Percentiles rank a stretch among this genome's conserved stretches.
Conservation (phyloP, 2,329 filamentous ascomycete species). For the Coleophoma crateriformis region DNA sequence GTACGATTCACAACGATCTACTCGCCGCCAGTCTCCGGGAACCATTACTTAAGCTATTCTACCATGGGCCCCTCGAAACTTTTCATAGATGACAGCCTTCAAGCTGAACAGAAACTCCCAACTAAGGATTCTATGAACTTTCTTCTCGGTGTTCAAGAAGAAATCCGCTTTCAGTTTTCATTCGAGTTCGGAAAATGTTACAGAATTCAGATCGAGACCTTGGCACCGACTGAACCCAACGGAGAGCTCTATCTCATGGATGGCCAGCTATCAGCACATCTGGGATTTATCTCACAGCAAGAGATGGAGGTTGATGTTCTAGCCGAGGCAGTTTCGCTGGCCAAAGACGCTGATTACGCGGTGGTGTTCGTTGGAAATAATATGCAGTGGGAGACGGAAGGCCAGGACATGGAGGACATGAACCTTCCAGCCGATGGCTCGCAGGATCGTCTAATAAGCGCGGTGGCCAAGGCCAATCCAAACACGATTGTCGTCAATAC, state of each 20-base stretch:
- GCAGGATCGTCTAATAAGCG: slow-evolving; percentile 30
- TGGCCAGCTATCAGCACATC: slow-evolving; percentile 2
- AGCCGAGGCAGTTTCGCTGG: slow-evolving; percentile 44
- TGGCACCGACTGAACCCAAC: slow-evolving; percentile 2
- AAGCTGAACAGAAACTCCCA: slow-evolving; percentile 1
- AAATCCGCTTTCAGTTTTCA: slow-evolving; percentile 2
- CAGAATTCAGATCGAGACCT: slow-evolving; percentile 3
- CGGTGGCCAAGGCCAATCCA: slow-evolving; percentile 37
- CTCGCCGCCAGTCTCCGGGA: slow-evolving; percentile 1
- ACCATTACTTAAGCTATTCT: slow-evolving; percentile 4
- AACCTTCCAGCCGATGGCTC: slow-evolving; percentile 4
- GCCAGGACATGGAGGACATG: slow-evolving; percentile 7
- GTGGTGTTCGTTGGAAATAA: slow-evolving; percentile 56
- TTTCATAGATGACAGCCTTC: slow-evolving; percentile 3
- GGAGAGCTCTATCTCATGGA: slow-evolving; percentile 7
- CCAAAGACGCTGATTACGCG: slow-evolving; percentile 51
- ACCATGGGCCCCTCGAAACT: slow-evolving; percentile 8
- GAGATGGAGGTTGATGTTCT: slow-evolving; percentile 22
- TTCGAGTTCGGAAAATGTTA: slow-evolving; percentile 4
- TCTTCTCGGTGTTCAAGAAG: slow-evolving; percentile 5
- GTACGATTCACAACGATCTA: slow-evolving; percentile 7
- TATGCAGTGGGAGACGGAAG: slow-evolving; percentile 16
- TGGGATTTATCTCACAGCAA: slow-evolving; percentile 10
- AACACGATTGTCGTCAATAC: slow-evolving; percentile 2
- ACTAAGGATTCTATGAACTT: slow-evolving; percentile 7